These are phyloP conservation scores for Cryphonectria naterciae DNA, from an alignment of 2,329 filamentous ascomycete species.

Conservation along the genomic window DNA sequence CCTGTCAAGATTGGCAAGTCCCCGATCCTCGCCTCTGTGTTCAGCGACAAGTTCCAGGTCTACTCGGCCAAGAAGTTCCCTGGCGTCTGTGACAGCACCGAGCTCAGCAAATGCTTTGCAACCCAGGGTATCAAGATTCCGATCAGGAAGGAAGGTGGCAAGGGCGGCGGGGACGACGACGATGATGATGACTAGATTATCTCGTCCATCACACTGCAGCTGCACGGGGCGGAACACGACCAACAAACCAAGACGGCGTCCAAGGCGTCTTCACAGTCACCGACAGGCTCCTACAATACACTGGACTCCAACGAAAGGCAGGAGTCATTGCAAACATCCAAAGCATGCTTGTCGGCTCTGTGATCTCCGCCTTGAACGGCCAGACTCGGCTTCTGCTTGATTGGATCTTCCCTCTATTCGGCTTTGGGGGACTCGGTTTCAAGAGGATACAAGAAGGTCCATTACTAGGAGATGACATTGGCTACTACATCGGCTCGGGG, in stretches of 20 bases:
- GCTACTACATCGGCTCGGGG: neutral
- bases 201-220: neutral
- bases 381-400: neutral
- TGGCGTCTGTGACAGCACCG: constrained; percentile 91
- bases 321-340: neutral
- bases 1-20: constrained; percentile 73
- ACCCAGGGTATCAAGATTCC: constrained; percentile 95
- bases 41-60: constrained; percentile 88
- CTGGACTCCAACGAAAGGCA: neutral
- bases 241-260: neutral
- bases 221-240: neutral
- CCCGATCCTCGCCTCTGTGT: constrained; percentile 81
- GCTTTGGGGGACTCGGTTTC: neutral
- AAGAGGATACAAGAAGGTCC: neutral
- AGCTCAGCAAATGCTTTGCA: constrained; percentile 90
- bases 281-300: neutral
- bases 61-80: constrained; percentile 98
- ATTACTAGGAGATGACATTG: neutral
- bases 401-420: neutral
- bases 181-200: constrained; percentile 42
- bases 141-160: constrained; percentile 80
- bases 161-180: constrained; percentile 51
- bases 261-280: neutral
- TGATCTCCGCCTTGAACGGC: neutral
- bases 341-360: neutral